Base-by-base conservation (phyloP, 257 asterid species). In the Rhazya stricta region DNA sequence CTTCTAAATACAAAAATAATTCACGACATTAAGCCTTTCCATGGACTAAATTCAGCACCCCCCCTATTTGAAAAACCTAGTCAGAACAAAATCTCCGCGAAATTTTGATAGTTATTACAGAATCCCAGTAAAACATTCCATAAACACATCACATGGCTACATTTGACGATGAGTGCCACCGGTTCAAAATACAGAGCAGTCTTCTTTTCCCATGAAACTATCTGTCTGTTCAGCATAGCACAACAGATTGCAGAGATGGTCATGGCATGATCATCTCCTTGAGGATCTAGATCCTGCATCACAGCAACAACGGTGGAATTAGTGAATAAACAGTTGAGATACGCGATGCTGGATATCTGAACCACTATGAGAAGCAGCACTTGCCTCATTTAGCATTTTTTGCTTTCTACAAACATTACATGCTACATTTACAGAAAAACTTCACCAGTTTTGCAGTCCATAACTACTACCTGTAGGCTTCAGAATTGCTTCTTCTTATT, bases 281-380 rank as follows among this genome's bases (percentile, higher is more conserved):
- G 71, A 67, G 67, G 70, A 60, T 70, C 80, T 45, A 46, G 80
- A 69, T 63, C 80, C 80, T 77, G 57, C 56, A 37, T 23, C 18
- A 66, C 71, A 37, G 71, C 6, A 65, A 65, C 7, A 66, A 37
- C 30, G 2, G 70, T 7, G 9, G 27, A 15, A 65, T 37, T 37
- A 65, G 1, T 8, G 6, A 37, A 65, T 65, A n/a, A 65, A 65
- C 3, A 3, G 36, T 21, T 15, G 16, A 62, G 19, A 12, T 1
- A 61, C 3, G 41, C 3, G 39, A 10, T 57, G 11, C 36, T 60
- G 23, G 41, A 60, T 10, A 1, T 29, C 4, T 1, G 8, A 25
- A 60, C 13, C 67, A 30, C 41, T 25, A 57, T 27, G 65, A 57
- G 36, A 61, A 15, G 11, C 4, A 2, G 67, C 5, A 18, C 25